phyloP scores from a whole-genome alignment of 495 filamentous ascomycete genomes.

The Penicillium angulare region DNA sequence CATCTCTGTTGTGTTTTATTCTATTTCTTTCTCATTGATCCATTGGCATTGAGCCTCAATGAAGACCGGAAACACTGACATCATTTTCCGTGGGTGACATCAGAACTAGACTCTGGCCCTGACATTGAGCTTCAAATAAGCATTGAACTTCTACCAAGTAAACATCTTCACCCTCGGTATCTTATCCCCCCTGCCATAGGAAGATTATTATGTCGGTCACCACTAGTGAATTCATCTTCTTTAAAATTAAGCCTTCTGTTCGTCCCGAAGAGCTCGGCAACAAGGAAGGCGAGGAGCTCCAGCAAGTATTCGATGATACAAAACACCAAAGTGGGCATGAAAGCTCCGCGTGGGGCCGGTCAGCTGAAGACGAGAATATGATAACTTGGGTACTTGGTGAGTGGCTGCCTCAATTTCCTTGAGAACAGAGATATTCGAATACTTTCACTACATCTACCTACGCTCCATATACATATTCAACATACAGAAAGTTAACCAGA shows the following conservation, averaged over 20 bases:
- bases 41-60: slow-evolving; percentile 2
- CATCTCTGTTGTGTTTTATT: background rate
- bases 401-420: too few species aligned
- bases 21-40: background rate
- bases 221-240: slow-evolving; percentile 40
- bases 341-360: slow-evolving; percentile 41
- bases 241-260: slow-evolving; percentile 38
- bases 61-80: slow-evolving; percentile 18
- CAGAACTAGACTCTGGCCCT: slow-evolving; percentile 6
- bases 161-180: background rate
- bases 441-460: too few species aligned
- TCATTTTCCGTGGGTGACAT: slow-evolving; percentile 22
- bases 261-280: slow-evolving; percentile 40
- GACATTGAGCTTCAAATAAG: too few species aligned
- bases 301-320: slow-evolving; percentile 26
- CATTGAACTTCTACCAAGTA: too few species aligned
- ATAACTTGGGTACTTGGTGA: slow-evolving; percentile 44
- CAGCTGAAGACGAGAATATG: slow-evolving; percentile 33
- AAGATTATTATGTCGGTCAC: slow-evolving; percentile 10
- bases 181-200: background rate
- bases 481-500: background rate
- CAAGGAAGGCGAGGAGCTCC: slow-evolving; percentile 30
- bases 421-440: too few species aligned
- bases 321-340: slow-evolving; percentile 37
- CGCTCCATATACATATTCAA: background rate